Base-by-base conservation (phyloP, 805 yeast species). In the Peterozyma xylosa region DNA sequence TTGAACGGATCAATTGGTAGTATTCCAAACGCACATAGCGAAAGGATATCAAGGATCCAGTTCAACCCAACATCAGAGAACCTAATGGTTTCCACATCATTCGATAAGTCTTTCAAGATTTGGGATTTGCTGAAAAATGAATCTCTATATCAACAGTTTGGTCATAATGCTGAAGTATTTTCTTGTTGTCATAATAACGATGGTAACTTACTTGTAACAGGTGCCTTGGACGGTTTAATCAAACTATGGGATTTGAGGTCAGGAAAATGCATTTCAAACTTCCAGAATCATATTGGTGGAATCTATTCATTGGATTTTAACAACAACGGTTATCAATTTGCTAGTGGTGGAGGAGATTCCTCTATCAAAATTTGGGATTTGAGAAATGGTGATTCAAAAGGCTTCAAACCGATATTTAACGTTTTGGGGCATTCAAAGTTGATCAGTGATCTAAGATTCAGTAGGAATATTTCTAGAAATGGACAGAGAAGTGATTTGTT, bases 261-360 rank as follows among this genome's bases (percentile, higher is more conserved):
- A 0, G 98, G 97, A 3, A 70, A 76, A 44, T 67, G 78, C 0
- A 70, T 86, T 2, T 68, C 76, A 57, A 60, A 69, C 9, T 59
- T 88, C 3, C 67, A 70, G 29, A 86, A 86, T 1, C 98, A 93
- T 60, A 73, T 76, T 6, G 74, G 78, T 46, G 88, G 86, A 0
- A 75, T 91, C 1, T 78, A 86, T 58, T 65, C 81, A 1, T 56
- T 82, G 37, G 87, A 76, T 50, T 91, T 95, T 85, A 69, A 90
- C 3, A 70, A 74, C 1, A 82, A 86, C 60, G 96, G 96, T 1
- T 72, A 72, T 51, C 81, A 82, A 41, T 53, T 88, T 3, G 89
- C 89, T 2, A 81, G 91, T 0, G 97, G 90, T 2, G 80, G 95
- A 46, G 91, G 84, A 0, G 98, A 91, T 62, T 79, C 88, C 30